phyloP scores from a whole-genome alignment of 352 stramenopile genomes.

The Phytophthora europaea region DNA sequence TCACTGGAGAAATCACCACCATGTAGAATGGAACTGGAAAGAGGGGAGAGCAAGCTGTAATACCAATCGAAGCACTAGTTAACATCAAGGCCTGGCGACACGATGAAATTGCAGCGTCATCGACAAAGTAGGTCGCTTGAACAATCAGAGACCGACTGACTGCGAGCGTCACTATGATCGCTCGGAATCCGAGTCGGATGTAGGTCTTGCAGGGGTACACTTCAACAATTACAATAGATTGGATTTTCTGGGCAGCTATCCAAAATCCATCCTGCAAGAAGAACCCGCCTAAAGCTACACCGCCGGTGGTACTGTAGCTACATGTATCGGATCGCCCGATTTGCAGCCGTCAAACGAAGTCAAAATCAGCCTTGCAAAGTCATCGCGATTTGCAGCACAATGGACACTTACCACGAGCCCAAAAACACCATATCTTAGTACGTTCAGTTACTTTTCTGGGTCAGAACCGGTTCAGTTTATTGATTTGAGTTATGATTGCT shows the following conservation, averaged over 20 bases:
- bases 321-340: neutral
- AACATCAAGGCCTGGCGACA: neutral
- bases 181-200: neutral
- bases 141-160: neutral
- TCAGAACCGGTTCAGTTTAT: neutral
- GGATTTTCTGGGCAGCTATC: neutral
- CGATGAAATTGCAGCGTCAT: neutral
- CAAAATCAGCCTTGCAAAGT: neutral
- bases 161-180: neutral
- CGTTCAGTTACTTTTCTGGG: neutral
- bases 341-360: slow-evolving; percentile 3
- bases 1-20: neutral
- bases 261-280: neutral
- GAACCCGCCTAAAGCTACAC: neutral
- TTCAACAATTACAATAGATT: neutral
- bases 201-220: neutral
- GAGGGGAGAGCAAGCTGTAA: neutral
- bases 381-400: neutral
- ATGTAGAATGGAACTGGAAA: neutral
- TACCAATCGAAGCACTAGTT: neutral
- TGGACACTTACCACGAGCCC: neutral
- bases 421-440: neutral
- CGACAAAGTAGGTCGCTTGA: neutral
- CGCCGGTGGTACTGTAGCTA: neutral
- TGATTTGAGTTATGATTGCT: neutral